Conservation (phyloP, 2,329 filamentous ascomycete species). For the Zasmidium citrigriseum region DNA sequence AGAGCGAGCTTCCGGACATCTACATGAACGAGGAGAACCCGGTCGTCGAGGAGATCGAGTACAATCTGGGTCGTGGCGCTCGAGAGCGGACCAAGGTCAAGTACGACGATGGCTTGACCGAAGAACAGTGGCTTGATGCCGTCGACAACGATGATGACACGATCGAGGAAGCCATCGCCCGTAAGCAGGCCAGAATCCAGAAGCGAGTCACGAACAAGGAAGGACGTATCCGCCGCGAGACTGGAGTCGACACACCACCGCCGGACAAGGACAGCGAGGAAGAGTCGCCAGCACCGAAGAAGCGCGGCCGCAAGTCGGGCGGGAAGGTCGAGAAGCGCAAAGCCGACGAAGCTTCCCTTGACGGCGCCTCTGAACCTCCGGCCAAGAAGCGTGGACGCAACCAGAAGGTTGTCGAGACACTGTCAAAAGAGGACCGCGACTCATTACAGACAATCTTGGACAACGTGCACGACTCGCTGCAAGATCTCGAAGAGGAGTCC, state of each 20-base stretch:
- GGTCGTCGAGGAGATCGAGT: slow-evolving; percentile 75
- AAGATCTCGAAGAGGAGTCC: slow-evolving; percentile 80
- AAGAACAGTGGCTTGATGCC: slow-evolving; percentile 98
- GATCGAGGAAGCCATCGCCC: slow-evolving; percentile 87
- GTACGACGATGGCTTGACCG: slow-evolving; percentile 95
- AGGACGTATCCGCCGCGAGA: slow-evolving; percentile 54
- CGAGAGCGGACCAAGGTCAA: slow-evolving; percentile 91
- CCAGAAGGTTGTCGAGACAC: slow-evolving; percentile 65
- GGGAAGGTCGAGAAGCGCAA: slow-evolving; percentile 79
- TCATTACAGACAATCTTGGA: slow-evolving; percentile 79
- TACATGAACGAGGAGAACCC: slow-evolving; percentile 86
- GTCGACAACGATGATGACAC: slow-evolving; percentile 96
- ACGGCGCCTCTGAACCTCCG: slow-evolving; percentile 72
- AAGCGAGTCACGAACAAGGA: slow-evolving; percentile 76
- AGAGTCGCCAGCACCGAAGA: slow-evolving; percentile 72
- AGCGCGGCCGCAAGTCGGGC: slow-evolving; percentile 74
- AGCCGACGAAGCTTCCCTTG: slow-evolving; percentile 66
- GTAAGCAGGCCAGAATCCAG: slow-evolving; percentile 83
- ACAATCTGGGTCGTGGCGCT: slow-evolving; percentile 81
- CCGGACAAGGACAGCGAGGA: slow-evolving; percentile 75
- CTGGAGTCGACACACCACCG: slow-evolving; percentile 69
- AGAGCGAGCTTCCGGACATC: slow-evolving; percentile 88
- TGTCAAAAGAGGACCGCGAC: slow-evolving; percentile 70
- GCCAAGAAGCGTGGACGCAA: slow-evolving; percentile 77
- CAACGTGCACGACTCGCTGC: slow-evolving; percentile 74